Evolutionary conservation across 2,329 filamentous ascomycete species (phyloP), one percentile per base, ranked within the genome.

Genomic region (Alternaria sp.): DNA sequence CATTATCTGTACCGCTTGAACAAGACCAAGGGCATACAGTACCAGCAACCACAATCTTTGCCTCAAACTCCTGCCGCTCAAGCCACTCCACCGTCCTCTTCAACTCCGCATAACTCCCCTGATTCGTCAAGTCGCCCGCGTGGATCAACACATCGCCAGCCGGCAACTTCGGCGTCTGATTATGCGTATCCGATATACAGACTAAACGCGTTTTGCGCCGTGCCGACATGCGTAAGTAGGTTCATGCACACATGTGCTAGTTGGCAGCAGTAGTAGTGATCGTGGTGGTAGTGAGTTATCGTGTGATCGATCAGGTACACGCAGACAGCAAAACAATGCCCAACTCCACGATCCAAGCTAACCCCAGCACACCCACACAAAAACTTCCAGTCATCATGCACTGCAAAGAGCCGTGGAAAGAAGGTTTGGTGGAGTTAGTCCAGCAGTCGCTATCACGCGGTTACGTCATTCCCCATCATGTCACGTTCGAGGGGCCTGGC

Each of bases 121-220:
- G 88, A 75, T 93, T 93, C 4, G 91, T 92, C 68, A 94, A 79
- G 74, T 94, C 91, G 7, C 91, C 91, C 1, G 91, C 91, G 73
- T 93, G 91, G 53, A 93, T 89, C 32, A 94, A 83, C 9, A 94
- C 87, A 74, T 94, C 90, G 44, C 91, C 91, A 21, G 84, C 85
- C 0, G 91, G 91, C 1, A 93, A 84, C 70, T 87, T 89, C 13
- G 86, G 85, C 5, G 81, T 81, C 59, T 84, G 85, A 75, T 92
- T 92, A 79, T 93, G 91, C 2, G 91, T 93, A 79, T 94, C 91
- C 5, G 91, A 91, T 59, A 93, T 85, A 80, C 90, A 93, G 56
- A 93, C 90, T 61, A 93, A 85, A 63, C 91, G 86, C 6, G 90
- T 89, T 59, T 73, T 79, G 49, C 67, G 67, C 50, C 36, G 36